Evolutionary conservation across 1,284 basidiomycete genomes (phyloP).

Genomic region (Fistulina hepatica): DNA sequence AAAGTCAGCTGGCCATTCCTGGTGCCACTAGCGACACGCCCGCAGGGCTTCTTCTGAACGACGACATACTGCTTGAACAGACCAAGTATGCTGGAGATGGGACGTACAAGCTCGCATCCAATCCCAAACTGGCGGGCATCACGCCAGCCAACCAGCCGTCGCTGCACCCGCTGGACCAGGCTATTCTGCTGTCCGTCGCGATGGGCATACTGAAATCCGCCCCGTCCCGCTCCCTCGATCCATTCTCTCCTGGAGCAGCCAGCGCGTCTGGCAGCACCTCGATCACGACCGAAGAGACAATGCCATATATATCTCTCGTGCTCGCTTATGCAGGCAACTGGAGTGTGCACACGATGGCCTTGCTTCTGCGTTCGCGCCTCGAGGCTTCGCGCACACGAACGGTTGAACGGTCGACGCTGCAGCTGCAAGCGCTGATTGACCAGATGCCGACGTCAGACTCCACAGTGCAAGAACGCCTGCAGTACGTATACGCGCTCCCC

Average conservation of each 20-base stretch:
- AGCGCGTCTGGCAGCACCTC: neutral
- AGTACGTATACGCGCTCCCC: conserved; percentile 69
- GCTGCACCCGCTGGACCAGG: conserved; percentile 85
- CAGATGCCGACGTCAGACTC: conserved; percentile 88
- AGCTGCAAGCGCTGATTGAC: conserved; percentile 87
- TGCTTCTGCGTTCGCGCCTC: conserved; percentile 81
- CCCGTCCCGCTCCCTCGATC: conserved; percentile 64
- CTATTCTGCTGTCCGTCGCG: conserved; percentile 80
- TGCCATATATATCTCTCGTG: conserved; percentile 80
- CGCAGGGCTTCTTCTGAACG: conserved; percentile 78
- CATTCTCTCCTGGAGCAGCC: neutral
- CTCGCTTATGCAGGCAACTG: conserved; percentile 83
- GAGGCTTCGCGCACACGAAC: conserved; percentile 82
- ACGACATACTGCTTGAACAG: conserved; percentile 93
- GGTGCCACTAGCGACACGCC: conserved; percentile 33
- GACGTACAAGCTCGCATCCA: too few species aligned
- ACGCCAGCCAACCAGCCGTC: conserved; percentile 79
- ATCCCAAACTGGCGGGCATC: conserved; percentile 49
- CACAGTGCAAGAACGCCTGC: conserved; percentile 56
- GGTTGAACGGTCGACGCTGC: conserved; percentile 79
- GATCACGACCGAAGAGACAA: conserved; percentile 75
- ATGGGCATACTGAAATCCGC: conserved; percentile 84
- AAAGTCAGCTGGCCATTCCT: conserved; percentile 53
- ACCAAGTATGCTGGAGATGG: conserved; percentile 91
- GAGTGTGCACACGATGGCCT: conserved; percentile 90